Evolutionary conservation across 23 red algal species (phyloP).

Genomic region (Gracilaria gracilis): DNA sequence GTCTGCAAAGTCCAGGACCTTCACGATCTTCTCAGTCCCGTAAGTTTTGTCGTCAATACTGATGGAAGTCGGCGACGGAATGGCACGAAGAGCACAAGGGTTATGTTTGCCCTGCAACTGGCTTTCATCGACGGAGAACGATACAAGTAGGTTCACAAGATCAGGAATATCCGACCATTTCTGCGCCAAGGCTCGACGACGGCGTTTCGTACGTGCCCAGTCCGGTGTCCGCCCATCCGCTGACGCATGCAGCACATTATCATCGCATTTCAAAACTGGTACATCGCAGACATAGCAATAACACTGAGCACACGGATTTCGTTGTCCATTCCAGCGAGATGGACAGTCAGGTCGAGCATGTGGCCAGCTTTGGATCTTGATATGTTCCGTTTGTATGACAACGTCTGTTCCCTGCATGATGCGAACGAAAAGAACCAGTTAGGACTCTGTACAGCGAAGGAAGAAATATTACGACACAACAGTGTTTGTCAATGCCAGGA

Average conservation of each 20-base stretch:
- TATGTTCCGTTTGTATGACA: slow-evolving; percentile 2
- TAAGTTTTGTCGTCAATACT: neutral
- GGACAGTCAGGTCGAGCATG: slow-evolving; percentile 34
- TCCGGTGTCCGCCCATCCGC: slow-evolving; percentile 10
- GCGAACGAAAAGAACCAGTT: neutral
- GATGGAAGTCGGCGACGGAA: neutral
- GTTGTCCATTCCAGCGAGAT: neutral
- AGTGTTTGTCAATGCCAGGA: neutral
- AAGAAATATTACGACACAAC: neutral
- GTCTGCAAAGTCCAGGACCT: neutral
- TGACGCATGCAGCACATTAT: neutral
- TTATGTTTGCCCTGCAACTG: neutral
- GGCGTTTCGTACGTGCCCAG: slow-evolving; percentile 34
- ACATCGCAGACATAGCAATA: slow-evolving; percentile 48
- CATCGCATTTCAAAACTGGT: slow-evolving; percentile 16
- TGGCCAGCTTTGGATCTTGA: slow-evolving; percentile 25
- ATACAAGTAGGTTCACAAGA: slow-evolving; percentile 17
- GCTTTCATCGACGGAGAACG: slow-evolving; percentile 46
- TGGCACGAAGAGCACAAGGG: neutral
- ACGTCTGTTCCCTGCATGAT: slow-evolving; percentile 2
- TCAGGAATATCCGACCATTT: slow-evolving; percentile 45
- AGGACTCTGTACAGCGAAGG: neutral
- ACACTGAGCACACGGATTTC: slow-evolving; percentile 1
- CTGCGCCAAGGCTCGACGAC: slow-evolving; percentile 21
- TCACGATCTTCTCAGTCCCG: neutral